Percentiles rank a stretch among this genome's conserved stretches.
These are phyloP conservation scores for Bathelium albidoporum DNA, from an alignment of 495 filamentous ascomycete species.

Conservation along the genomic window DNA sequence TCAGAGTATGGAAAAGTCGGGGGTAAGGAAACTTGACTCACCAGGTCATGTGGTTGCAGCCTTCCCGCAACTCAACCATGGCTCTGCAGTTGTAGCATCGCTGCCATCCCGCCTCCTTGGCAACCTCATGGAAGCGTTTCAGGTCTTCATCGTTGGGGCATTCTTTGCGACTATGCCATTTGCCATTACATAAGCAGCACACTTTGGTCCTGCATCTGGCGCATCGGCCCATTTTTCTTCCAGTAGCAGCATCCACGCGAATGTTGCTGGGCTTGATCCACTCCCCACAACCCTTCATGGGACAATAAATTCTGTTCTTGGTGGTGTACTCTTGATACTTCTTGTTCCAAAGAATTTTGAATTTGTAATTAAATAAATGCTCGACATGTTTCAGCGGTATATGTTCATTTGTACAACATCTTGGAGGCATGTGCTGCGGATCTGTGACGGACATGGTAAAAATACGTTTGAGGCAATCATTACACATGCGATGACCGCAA, in stretches of 20 bases:
- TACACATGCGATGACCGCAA: slow-evolving; percentile 71
- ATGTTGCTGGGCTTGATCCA: slow-evolving; percentile 65
- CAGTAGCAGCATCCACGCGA: slow-evolving; percentile 36
- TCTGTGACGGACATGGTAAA: slow-evolving; percentile 65
- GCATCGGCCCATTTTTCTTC: slow-evolving; percentile 51
- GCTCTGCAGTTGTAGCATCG: slow-evolving; percentile 64
- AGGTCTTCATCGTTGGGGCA: slow-evolving; percentile 66
- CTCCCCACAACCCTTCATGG: slow-evolving; percentile 55
- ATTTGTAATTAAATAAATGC: slow-evolving; percentile 55
- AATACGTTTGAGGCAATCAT: slow-evolving; percentile 57
- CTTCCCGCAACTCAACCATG: slow-evolving; percentile 69
- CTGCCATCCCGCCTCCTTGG: slow-evolving; percentile 64
- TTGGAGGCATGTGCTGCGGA: slow-evolving; percentile 69
- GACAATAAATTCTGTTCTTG: slow-evolving; percentile 66
- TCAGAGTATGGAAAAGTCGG: not conserved
- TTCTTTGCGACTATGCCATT: slow-evolving; percentile 55
- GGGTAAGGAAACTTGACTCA: not conserved
- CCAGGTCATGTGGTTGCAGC: slow-evolving; percentile 79
- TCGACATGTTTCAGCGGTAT: slow-evolving; percentile 71
- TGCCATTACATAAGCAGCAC: slow-evolving; percentile 61
- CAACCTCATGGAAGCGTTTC: slow-evolving; percentile 52
- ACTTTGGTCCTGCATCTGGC: slow-evolving; percentile 59
- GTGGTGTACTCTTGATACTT: slow-evolving; percentile 67
- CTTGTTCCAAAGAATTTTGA: slow-evolving; percentile 66
- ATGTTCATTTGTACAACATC: slow-evolving; percentile 59